These are phyloP conservation scores for Kurtzmaniella quercitrusa DNA, from an alignment of 1,139 yeast species.

Conservation along the genomic window DNA sequence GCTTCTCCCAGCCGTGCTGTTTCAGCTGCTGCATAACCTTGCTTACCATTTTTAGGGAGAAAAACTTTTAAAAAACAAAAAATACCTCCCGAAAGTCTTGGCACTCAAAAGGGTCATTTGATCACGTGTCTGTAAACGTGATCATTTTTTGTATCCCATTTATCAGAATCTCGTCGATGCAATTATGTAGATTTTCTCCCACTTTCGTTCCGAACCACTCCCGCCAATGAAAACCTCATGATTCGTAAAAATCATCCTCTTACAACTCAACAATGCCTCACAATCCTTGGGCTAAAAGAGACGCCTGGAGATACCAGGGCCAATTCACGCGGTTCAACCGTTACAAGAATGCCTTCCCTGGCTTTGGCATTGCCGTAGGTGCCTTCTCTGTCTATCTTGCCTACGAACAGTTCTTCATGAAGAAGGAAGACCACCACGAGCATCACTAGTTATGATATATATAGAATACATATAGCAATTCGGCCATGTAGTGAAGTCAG, in stretches of 20 bases:
- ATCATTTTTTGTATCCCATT: too few species aligned
- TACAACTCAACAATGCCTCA: constrained; percentile 4
- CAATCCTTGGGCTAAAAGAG: constrained; percentile 62
- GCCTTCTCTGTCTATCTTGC: constrained; percentile 67
- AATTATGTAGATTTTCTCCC: too few species aligned
- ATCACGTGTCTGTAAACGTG: too few species aligned
- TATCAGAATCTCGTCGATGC: too few species aligned
- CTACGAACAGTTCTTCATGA: constrained; percentile 52
- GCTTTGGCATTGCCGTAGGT: constrained; percentile 74
- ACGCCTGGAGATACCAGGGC: constrained; percentile 89
- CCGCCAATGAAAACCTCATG: constrained; percentile 4
- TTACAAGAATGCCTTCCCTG: constrained; percentile 76
- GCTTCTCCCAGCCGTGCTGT: too few species aligned
- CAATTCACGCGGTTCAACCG: constrained; percentile 71
- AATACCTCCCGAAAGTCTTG: too few species aligned
- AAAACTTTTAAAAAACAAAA: too few species aligned
- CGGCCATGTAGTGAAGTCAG: not conserved
- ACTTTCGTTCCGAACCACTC: not conserved
- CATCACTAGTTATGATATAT: constrained; percentile 19
- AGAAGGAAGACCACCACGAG: constrained; percentile 24
- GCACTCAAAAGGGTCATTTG: too few species aligned
- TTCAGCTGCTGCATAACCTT: too few species aligned
- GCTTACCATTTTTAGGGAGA: too few species aligned
- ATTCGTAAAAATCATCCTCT: not conserved
- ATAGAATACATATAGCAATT: not conserved